Conservation (phyloP, 1,139 yeast genomes). For the Magnusiomyces fungicola region DNA sequence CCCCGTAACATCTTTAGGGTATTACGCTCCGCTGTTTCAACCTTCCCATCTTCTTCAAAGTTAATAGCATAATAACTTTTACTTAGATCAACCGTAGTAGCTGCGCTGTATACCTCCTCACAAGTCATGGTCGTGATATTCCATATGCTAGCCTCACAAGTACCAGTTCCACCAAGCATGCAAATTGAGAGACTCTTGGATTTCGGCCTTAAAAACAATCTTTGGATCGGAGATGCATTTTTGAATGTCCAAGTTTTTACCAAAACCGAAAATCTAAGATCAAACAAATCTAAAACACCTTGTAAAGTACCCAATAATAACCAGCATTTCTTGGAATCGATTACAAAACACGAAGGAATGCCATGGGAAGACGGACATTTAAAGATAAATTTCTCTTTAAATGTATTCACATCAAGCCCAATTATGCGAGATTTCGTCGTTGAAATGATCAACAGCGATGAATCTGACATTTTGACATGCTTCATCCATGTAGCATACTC, state of each 20-base stretch:
- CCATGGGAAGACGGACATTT: constrained; percentile 63
- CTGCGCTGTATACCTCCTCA: constrained; percentile 40
- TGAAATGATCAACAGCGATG: constrained; percentile 34
- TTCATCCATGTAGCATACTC: constrained; percentile 43
- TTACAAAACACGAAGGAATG: constrained; percentile 48
- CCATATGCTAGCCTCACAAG: constrained; percentile 64
- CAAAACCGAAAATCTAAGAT: constrained; percentile 55
- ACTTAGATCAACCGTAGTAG: constrained; percentile 11
- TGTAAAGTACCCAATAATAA: constrained; percentile 63
- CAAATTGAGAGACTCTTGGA: constrained; percentile 40
- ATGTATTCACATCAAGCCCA: constrained; percentile 52
- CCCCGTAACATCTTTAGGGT: too few relatives aligned
- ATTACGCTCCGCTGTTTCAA: constrained; percentile 3
- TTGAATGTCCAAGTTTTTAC: constrained; percentile 57
- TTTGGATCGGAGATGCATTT: constrained; percentile 39
- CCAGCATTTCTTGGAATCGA: constrained; percentile 55
- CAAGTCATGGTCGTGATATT: constrained; percentile 63
- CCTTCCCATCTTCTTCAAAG: constrained; percentile 21
- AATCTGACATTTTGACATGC: constrained; percentile 32
- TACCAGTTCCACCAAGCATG: constrained; percentile 60
- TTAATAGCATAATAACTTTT: constrained; percentile 16
- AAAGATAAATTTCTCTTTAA: constrained; percentile 41
- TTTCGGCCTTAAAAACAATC: constrained; percentile 41
- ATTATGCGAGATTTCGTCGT: constrained; percentile 51
- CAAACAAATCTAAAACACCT: constrained; percentile 78